Base-by-base conservation (phyloP, 495 filamentous ascomycete genomes). In the Cercophora samala region DNA sequence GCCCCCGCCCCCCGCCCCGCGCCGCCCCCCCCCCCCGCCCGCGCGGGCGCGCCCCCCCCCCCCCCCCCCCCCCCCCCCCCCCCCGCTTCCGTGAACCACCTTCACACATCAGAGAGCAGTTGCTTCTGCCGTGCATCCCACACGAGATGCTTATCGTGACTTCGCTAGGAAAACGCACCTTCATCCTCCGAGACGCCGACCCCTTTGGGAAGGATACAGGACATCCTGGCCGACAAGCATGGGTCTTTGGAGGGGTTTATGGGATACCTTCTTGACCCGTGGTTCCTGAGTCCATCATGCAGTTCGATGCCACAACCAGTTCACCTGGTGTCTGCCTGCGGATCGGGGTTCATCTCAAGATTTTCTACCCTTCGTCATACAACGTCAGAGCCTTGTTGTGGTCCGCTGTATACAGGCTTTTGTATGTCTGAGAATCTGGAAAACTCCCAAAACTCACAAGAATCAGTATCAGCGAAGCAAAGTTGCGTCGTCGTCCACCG, bases 381-480 rank as follows among this genome's bases (percentile, higher is more conserved):
- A 46, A 13, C 37, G 37, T 46, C 37, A 46, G 37, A 46, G 37
- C 37, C 37, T 46, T 46, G 37, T 9, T 46, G 37, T 13, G 37
- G 37, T 18, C n/a, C 1, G 37, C 37, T 46, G 13, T 46, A 17
- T 9, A 18, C 37, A 46, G 37, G 37, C 37, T 46, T 17, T 46
- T 46, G 37, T 46, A 3, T 17, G 37, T 46, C 13, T 46, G 37
- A 11, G 15, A 13, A 15, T 24, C 26, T 26, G 26, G 58, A 18
- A 51, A 29, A 8, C 15, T 4, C 19, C 18, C 29, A 51, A 51
- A 64, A 52, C 54, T 5, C 9, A 21, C 51, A 24, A 53, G 42
- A 65, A 26, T 29, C 23, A 29, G 46, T 52, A n/a, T 46, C 4
- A 26, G 21, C 26, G 61, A 70, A 53, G 61, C 62, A 65, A 59